These are phyloP conservation scores for Cladobotryum protrusum DNA, from an alignment of 2,329 filamentous ascomycete genomes.

Conservation along the genomic window DNA sequence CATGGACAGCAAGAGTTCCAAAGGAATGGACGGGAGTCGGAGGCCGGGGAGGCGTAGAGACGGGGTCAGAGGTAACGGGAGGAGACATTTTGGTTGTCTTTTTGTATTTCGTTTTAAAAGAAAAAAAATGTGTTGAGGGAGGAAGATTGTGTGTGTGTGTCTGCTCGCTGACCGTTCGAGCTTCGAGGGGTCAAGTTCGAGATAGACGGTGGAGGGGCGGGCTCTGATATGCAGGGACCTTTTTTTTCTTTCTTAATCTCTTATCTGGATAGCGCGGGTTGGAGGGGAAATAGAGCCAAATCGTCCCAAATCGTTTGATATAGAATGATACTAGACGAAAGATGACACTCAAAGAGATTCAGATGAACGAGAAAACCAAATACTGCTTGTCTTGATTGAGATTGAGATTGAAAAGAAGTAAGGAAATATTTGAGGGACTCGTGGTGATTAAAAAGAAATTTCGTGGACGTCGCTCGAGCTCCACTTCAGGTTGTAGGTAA, in stretches of 20 bases:
- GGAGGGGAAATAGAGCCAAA: neutral
- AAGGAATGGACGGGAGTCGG: constrained; percentile 71
- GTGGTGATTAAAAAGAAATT: neutral
- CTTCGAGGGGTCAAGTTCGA: neutral
- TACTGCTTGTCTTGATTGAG: too few relatives aligned
- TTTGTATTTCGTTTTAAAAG: neutral
- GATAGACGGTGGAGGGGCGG: neutral
- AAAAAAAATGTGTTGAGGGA: neutral
- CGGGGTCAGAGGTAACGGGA: constrained; percentile 40
- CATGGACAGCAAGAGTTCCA: constrained; percentile 91
- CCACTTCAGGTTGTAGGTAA: constrained; percentile 8
- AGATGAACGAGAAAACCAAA: too few relatives aligned
- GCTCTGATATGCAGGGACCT: constrained; percentile 11
- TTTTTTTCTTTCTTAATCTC: constrained; percentile 5
- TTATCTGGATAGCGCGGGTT: neutral
- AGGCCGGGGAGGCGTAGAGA: constrained; percentile 67
- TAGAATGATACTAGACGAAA: too few relatives aligned
- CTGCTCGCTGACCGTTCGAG: neutral
- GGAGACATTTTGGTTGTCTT: constrained; percentile 20
- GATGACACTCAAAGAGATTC: too few relatives aligned
- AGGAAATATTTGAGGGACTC: neutral
- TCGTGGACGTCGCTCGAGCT: neutral
- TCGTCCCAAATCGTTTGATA: too few relatives aligned
- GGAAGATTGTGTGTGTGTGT: neutral
- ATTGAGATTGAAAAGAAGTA: neutral